Evolutionary conservation across 2,329 filamentous ascomycete genomes (phyloP).

Genomic region (Venturia effusa): DNA sequence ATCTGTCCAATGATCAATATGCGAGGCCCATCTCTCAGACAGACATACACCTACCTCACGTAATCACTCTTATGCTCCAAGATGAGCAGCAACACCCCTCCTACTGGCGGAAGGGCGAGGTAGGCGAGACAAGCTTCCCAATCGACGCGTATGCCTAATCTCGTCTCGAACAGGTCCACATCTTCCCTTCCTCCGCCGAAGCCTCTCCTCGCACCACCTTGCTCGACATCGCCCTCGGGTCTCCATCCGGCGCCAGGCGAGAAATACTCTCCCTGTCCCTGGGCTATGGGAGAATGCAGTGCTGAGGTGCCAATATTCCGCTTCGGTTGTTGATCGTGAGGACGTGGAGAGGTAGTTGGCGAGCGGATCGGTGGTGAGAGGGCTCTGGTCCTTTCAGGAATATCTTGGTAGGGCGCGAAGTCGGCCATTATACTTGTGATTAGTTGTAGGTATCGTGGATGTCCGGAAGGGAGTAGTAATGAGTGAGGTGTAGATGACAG

Average conservation of each 20-base stretch:
- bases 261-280: background rate
- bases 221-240: slow-evolving; percentile 16
- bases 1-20: slow-evolving; percentile 41
- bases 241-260: slow-evolving; percentile 20
- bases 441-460: no score
- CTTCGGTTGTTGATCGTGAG: slow-evolving; percentile 28
- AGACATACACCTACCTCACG: slow-evolving; percentile 58
- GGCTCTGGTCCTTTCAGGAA: slow-evolving; percentile 72
- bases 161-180: slow-evolving; percentile 75
- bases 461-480: no score
- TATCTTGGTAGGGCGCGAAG: slow-evolving; percentile 95
- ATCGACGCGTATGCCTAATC: slow-evolving; percentile 73
- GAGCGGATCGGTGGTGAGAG: slow-evolving; percentile 55
- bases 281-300: slow-evolving; percentile 15
- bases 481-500: no score
- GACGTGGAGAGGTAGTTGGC: slow-evolving; percentile 39
- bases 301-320: slow-evolving; percentile 11
- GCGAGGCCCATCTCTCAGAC: background rate
- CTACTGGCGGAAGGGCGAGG: slow-evolving; percentile 70
- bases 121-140: slow-evolving; percentile 90
- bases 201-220: slow-evolving; percentile 21
- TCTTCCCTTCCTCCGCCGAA: slow-evolving; percentile 44
- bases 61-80: slow-evolving; percentile 94
- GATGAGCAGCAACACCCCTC: slow-evolving; percentile 72
- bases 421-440: slow-evolving; percentile 33